Base-by-base conservation (phyloP, 148 eudicot species). In the Fagopyrum homotropicum region DNA sequence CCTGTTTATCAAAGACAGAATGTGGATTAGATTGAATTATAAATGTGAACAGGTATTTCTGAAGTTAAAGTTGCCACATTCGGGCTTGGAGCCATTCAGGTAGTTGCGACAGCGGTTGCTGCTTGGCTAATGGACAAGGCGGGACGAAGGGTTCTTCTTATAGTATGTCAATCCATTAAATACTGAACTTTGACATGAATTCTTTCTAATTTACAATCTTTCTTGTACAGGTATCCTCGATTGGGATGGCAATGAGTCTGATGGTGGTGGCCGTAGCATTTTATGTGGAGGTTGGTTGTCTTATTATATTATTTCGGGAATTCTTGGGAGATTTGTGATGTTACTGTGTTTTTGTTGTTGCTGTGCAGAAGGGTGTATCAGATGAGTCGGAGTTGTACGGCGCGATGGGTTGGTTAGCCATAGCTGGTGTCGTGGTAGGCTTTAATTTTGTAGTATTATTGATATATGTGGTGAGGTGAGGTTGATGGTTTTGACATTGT, bases 41-140 rank as follows among this genome's bases (percentile, higher is more conserved):
- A 11, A 5, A 45, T 70, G 3, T n/a, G 7, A 16, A 75, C 86
- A 94, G 97, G 98, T 55, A 84, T 94, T 57, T 77, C 90, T 75
- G 80, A 84, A 6, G 84, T 91, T 79, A 87, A 86, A 71, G 81
- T 81, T 47, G 98, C 93, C 75, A 91, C 98, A 74, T 85, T 89
- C 75, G 94, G 91, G 66, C 82, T 94, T 7, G 98, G 98, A 40
- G 86, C 86, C 78, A 86, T 94, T 79, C 95, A 93, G 98, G 97
- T 91, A 54, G 26, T 94, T 79, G 93, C 88, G 71, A 91, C 97
- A 52, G 93, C 87, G 22, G 78, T 91, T 47, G 85, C 91, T 26
- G 84, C 96, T 73, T 86, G 85, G 86, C 78, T 94, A 77, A 90
- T 88, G 85, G 98, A 94, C 84, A 94, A 45, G 81, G 88, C 89